Conservation (phyloP, 352 stramenopile genomes). For the Phytophthora melonis region DNA sequence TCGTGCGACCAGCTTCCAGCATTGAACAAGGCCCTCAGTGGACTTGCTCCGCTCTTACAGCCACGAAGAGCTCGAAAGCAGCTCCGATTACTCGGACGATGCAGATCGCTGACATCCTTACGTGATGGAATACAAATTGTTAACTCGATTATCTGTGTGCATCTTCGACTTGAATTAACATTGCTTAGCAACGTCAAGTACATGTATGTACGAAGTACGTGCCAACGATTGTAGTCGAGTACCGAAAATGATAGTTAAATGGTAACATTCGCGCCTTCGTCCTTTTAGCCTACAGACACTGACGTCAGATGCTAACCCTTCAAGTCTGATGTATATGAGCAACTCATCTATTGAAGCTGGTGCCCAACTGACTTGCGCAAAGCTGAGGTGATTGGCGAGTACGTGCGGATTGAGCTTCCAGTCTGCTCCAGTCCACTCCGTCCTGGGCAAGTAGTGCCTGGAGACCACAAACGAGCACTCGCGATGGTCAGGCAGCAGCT, state of each 20-base stretch:
- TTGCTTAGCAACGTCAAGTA: too few species aligned
- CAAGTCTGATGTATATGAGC: too few species aligned
- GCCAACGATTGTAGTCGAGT: neutral
- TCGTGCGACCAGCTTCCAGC: neutral
- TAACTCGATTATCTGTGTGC: neutral
- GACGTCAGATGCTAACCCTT: too few species aligned
- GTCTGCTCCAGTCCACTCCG: too few species aligned
- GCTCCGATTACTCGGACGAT: neutral
- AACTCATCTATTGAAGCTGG: too few species aligned
- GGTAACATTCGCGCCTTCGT: neutral
- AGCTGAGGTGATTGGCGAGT: too few species aligned
- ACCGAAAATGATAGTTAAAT: neutral
- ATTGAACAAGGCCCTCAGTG: neutral
- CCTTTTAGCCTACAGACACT: neutral
- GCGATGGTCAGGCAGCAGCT: too few species aligned
- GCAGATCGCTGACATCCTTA: slow-evolving; percentile 1
- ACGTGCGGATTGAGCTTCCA: too few species aligned
- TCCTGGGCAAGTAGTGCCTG: too few species aligned
- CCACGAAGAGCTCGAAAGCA: neutral
- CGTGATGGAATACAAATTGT: neutral
- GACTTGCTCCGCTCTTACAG: neutral
- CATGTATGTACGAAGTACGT: too few species aligned
- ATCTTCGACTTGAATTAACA: neutral
- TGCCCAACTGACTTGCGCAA: too few species aligned
- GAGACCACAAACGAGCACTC: too few species aligned